A percentile compares a stretch with the other conserved stretches of the same genome.
Conservation (phyloP, 352 stramenopile genomes). For the Peronospora farinosa region DNA sequence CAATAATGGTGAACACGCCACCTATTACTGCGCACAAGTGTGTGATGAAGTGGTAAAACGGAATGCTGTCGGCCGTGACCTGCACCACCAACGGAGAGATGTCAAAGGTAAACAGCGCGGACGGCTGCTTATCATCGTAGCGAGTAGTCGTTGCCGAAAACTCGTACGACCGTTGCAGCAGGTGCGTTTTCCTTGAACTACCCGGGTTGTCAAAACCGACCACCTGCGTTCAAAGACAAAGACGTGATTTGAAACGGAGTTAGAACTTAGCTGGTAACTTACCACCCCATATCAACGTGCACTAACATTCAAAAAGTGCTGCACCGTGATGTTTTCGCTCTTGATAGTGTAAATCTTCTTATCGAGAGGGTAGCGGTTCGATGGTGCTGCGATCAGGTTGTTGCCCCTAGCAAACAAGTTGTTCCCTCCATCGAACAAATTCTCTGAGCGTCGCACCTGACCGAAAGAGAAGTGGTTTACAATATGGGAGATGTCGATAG, state of each 20-base stretch:
- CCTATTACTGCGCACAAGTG: conserved; percentile 78
- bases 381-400: conserved; percentile 35
- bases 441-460: conserved; percentile 61
- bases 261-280: not conserved
- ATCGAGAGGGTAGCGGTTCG: conserved; percentile 64
- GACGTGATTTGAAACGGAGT: not conserved
- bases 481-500: conserved; percentile 58
- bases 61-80: conserved; percentile 54
- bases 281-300: conserved; percentile 10
- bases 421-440: conserved; percentile 37
- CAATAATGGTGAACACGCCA: conserved; percentile 79
- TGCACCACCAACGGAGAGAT: conserved; percentile 75
- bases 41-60: conserved; percentile 84
- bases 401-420: conserved; percentile 44
- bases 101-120: conserved; percentile 74
- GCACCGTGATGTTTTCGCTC: conserved; percentile 67
- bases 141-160: conserved; percentile 74
- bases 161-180: conserved; percentile 64
- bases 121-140: conserved; percentile 58
- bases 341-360: conserved; percentile 43
- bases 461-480: conserved; percentile 85
- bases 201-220: conserved; percentile 69
- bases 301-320: conserved; percentile 85
- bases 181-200: conserved; percentile 42
- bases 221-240: conserved; percentile 32